Evolutionary conservation across 169 alveolate genomes (phyloP).

Genomic region (Eimeria mitis): DNA sequence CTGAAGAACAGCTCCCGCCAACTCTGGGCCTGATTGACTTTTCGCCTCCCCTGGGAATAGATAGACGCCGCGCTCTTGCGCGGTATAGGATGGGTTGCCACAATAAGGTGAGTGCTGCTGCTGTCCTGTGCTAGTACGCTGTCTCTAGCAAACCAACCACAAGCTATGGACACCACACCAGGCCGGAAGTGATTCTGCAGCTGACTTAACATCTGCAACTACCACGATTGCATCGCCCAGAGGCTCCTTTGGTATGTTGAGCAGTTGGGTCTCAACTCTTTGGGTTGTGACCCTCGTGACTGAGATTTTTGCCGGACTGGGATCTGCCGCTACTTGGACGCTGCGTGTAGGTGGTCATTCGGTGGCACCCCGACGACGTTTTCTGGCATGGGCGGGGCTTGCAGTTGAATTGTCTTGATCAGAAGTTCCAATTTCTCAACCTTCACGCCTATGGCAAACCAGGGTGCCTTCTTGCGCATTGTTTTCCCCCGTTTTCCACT

Average conservation of each 20-base stretch:
- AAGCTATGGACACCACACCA: neutral
- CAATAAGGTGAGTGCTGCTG: slow-evolving; percentile 67
- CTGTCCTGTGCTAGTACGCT: neutral
- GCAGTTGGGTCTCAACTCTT: neutral
- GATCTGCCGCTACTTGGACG: neutral
- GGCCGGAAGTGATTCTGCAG: neutral
- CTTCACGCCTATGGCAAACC: slow-evolving; percentile 81
- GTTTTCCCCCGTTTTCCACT: slow-evolving; percentile 80
- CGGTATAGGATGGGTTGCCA: slow-evolving; percentile 79
- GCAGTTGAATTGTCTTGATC: slow-evolving; percentile 81
- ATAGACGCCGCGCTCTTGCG: slow-evolving; percentile 77
- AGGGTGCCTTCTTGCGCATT: slow-evolving; percentile 81
- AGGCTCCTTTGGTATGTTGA: neutral
- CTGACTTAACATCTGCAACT: neutral
- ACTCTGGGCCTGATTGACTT: slow-evolving; percentile 72
- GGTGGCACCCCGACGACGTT: slow-evolving; percentile 82
- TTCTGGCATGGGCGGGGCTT: slow-evolving; percentile 76
- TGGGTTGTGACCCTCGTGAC: neutral
- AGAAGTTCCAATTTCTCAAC: slow-evolving; percentile 79
- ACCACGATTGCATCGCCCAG: neutral
- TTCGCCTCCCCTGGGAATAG: slow-evolving; percentile 70
- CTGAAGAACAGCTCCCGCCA: slow-evolving; percentile 29
- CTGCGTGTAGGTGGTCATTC: slow-evolving; percentile 68
- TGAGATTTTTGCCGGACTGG: neutral
- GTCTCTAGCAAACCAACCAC: neutral